A percentile compares a stretch with the other conserved stretches of the same genome.
phyloP scores from a whole-genome alignment of 768 basidiomycete genomes.

The Phylloporus scabripes region DNA sequence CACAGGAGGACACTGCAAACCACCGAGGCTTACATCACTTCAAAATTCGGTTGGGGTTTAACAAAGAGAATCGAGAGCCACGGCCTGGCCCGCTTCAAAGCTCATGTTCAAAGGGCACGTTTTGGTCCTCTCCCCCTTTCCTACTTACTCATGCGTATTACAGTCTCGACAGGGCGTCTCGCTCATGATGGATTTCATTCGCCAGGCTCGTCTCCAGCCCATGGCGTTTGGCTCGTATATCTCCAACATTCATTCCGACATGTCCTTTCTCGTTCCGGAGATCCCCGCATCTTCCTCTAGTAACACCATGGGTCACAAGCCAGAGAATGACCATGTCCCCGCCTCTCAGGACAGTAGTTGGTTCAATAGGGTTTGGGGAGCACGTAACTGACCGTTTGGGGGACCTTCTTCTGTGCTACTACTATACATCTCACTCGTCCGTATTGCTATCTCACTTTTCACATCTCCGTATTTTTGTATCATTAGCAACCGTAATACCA shows the following conservation, averaged over 20 bases:
- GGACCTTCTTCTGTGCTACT: conserved; percentile 10
- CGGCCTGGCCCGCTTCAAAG: conserved; percentile 79
- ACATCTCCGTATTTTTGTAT: conserved; percentile 26
- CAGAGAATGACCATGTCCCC: conserved; percentile 11
- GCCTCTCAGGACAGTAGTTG: conserved; percentile 18
- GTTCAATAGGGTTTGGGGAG: conserved; percentile 25
- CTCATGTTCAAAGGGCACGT: conserved; percentile 77
- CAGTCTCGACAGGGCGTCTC: conserved; percentile 88
- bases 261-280: conserved; percentile 25
- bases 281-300: conserved; percentile 8
- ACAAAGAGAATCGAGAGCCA: conserved; percentile 84
- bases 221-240: conserved; percentile 39
- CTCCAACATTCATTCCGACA: conserved; percentile 31
- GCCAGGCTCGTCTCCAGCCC: conserved; percentile 65
- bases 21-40: conserved; percentile 83
- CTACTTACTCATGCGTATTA: conserved; percentile 1
- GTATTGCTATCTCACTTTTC: conserved; percentile 10
- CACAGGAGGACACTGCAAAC: conserved; percentile 73
- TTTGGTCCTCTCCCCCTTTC: neutral
- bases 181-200: conserved; percentile 70
- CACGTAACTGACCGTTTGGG: conserved; percentile 7
- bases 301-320: conserved; percentile 12
- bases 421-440: conserved; percentile 15
- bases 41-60: conserved; percentile 86
- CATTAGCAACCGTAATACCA: conserved; percentile 29